Base-by-base conservation (phyloP, 106 monocot species). In the Amphibolis antarctica region DNA sequence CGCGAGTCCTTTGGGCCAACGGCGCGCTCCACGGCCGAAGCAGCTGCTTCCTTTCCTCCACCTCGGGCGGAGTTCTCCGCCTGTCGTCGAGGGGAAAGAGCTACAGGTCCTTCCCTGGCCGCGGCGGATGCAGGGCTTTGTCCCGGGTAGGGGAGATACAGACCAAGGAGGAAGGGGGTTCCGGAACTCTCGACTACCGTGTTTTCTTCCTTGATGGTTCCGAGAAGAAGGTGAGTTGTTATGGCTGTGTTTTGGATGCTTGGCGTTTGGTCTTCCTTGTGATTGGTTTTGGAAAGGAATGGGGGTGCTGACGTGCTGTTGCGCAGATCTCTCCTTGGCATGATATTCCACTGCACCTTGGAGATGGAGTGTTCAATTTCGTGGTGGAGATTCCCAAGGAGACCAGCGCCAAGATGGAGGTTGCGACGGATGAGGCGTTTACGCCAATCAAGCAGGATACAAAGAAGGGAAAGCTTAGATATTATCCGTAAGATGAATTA, bases 401-500 rank as follows among this genome's bases (percentile, higher is more conserved):
- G 55, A 65, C 78, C 12, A 89, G 86, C 42, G 89, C 89, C 3
- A 96, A 96, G 76, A 96, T 96, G 94, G 94, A 96, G 79, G 81
- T 89, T 55, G 94, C 89, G 1, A 96, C 94, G 0, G 86, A 96
- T 25, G 94, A 96, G 80, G 64, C 83, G 0, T 84, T 66, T 74
- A 89, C 94, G 9, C 94, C 94, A 0, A 89, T 96, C 19, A 96
- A 96, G 83, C 94, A 96, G 74, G 94, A 96, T 48, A 96, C 80
- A 0, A 96, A 96, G 83, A 96, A 96, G 82, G 94, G 94, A 46
- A 84, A 89, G 74, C 94, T 96, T n/a, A 71, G 89, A 84, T 96
- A 82, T 66, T 96, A 96, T 30, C 89, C 94, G 94, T 89, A 66
- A 80, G 94, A 52, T 12, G 23, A 14, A 17, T 57, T 13, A 3